Evolutionary conservation across 495 filamentous ascomycete genomes (phyloP).

Genomic region (Xeromyces bisporus): DNA sequence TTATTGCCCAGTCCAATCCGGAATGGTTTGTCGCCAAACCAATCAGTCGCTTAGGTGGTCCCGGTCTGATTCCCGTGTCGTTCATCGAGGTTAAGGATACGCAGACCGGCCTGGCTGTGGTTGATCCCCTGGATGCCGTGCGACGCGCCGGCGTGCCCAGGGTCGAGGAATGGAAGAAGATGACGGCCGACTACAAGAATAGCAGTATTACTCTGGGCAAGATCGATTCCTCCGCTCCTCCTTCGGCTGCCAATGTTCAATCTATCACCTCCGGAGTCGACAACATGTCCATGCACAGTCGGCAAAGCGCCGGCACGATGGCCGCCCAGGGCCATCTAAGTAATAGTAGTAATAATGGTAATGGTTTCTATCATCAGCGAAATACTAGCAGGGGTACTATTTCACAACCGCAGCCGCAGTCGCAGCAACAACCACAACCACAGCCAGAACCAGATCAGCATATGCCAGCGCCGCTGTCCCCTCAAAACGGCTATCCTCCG

Average conservation of each 20-base stretch:
- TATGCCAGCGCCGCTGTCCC: slow-evolving; percentile 11
- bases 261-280: slow-evolving; percentile 56
- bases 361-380: slow-evolving; percentile 32
- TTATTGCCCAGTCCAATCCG: slow-evolving; percentile 97
- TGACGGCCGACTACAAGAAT: slow-evolving; percentile 98
- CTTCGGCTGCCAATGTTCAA: slow-evolving; percentile 22
- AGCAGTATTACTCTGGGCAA: slow-evolving; percentile 92
- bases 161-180: slow-evolving; percentile 99
- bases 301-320: slow-evolving; percentile 13
- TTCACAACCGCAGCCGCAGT: slow-evolving; percentile 9
- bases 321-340: slow-evolving; percentile 16
- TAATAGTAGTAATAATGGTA: slow-evolving; percentile 30
- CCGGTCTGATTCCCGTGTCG: slow-evolving; percentile 88
- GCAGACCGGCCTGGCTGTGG: slow-evolving; percentile 64
- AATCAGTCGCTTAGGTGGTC: slow-evolving; percentile 83
- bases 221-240: slow-evolving; percentile 43
- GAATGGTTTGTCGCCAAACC: slow-evolving; percentile 99
- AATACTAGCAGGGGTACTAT: slow-evolving; percentile 28
- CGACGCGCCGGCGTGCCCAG: slow-evolving; percentile 82
- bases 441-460: too few species aligned
- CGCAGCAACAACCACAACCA: too few species aligned
- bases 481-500: slow-evolving; percentile 20
- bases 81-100: slow-evolving; percentile 96
- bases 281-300: slow-evolving; percentile 48
- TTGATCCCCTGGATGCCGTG: slow-evolving; percentile 74